These are phyloP conservation scores for Umbilicus rupestris DNA, from an alignment of 164 flowering plant genomes.

Conservation along the genomic window DNA sequence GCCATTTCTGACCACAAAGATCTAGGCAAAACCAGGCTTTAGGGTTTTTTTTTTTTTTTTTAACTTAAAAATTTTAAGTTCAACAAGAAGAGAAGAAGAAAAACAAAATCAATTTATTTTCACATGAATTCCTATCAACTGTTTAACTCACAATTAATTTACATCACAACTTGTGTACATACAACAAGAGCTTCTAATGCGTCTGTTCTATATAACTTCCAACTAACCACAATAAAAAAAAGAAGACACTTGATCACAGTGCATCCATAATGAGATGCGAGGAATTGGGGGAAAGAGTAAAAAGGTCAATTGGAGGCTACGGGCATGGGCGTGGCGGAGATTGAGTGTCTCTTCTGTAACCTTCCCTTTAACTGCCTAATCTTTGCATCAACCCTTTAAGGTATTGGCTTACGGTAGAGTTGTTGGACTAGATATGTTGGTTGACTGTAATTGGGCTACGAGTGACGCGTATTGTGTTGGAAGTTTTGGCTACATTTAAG, in stretches of 20 bases:
- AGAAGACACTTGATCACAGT: no score
- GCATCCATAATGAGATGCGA: not conserved
- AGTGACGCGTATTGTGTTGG: no score
- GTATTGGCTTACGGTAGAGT: no score
- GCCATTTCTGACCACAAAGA: no score
- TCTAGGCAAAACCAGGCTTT: no score
- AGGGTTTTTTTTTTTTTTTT: no score
- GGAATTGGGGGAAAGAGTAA: not conserved
- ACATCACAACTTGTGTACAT: not conserved
- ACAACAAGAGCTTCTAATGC: not conserved
- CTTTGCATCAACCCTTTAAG: constrained; percentile 52
- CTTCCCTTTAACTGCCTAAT: constrained; percentile 23
- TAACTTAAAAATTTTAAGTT: no score
- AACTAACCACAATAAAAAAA: not conserved
- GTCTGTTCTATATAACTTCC: not conserved
- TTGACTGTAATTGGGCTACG: no score
- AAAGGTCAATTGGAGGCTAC: not conserved
- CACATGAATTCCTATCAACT: not conserved
- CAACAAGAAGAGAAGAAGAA: no score
- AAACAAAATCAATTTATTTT: no score
- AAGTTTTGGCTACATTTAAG: no score
- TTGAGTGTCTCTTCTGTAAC: constrained; percentile 17
- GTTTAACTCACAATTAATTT: not conserved
- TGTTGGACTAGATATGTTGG: no score
- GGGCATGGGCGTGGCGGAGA: not conserved